These are phyloP conservation scores for Rhododendron griersonianum DNA, from an alignment of 148 eudicot genomes.

Conservation along the genomic window DNA sequence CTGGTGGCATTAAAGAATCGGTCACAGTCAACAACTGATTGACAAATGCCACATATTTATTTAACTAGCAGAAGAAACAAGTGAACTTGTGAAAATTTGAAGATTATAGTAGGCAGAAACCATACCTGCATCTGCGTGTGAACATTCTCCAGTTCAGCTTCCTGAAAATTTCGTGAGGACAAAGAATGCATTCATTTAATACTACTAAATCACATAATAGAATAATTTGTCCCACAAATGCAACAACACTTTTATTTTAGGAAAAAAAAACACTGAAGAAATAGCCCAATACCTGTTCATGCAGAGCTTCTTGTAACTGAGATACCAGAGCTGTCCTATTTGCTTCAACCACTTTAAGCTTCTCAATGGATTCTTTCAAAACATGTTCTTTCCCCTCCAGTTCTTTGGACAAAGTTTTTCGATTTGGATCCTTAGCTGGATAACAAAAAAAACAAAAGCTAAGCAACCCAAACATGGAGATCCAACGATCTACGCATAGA, in stretches of 20 bases:
- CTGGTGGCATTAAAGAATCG: background rate
- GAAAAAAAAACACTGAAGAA: background rate
- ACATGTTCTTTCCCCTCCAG: slow-evolving; percentile 69
- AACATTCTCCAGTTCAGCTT: slow-evolving; percentile 84
- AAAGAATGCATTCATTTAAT: background rate
- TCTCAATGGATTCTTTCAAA: slow-evolving; percentile 65
- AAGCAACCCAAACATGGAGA: slow-evolving; percentile 10
- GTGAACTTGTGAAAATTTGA: background rate
- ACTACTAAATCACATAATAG: background rate
- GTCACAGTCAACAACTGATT: background rate
- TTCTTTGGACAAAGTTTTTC: slow-evolving; percentile 60
- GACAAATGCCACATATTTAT: background rate
- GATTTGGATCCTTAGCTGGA: slow-evolving; percentile 77
- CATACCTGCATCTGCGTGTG: slow-evolving; percentile 87
- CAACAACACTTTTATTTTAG: background rate
- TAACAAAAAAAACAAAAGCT: slow-evolving; percentile 14
- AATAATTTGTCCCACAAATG: background rate
- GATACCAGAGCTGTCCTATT: slow-evolving; percentile 72
- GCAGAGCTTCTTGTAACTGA: slow-evolving; percentile 66
- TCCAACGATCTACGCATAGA: background rate
- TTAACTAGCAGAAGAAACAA: background rate
- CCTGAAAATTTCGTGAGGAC: slow-evolving; percentile 39
- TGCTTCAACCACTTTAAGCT: slow-evolving; percentile 71
- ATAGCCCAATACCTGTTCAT: slow-evolving; percentile 65
- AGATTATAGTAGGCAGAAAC: background rate